A percentile compares a stretch with the other conserved stretches of the same genome.
These are phyloP conservation scores for Aspergillus kassunensis DNA, from an alignment of 495 filamentous ascomycete genomes.

Conservation along the genomic window DNA sequence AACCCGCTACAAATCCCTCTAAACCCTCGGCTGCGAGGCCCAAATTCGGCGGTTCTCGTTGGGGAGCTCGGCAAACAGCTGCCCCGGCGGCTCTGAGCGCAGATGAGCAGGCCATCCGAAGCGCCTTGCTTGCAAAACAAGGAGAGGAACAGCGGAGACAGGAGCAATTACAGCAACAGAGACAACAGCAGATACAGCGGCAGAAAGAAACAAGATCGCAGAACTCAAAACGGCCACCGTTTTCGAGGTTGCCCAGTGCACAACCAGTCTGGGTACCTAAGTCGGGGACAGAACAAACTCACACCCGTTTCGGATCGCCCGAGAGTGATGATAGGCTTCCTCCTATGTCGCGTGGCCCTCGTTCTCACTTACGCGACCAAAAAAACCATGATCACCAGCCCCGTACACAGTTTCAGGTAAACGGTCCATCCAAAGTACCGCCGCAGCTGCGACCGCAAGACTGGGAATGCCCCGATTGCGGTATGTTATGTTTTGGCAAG, in stretches of 20 bases:
- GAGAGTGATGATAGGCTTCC: neutral
- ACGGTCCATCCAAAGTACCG: neutral
- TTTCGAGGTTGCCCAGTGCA: no score
- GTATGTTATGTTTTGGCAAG: conserved; percentile 20
- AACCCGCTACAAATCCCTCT: conserved; percentile 4
- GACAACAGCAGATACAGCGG: neutral
- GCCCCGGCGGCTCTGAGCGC: conserved; percentile 28
- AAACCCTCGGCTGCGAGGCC: neutral
- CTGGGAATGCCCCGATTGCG: conserved; percentile 36
- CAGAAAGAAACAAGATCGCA: neutral
- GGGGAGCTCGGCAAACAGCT: conserved; percentile 17
- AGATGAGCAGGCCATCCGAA: conserved; percentile 34
- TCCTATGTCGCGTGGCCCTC: neutral
- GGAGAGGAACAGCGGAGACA: neutral
- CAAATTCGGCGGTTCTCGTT: conserved; percentile 22
- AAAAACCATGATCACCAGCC: conserved; percentile 15
- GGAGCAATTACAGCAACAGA: neutral
- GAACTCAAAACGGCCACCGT: neutral
- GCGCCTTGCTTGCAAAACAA: conserved; percentile 20
- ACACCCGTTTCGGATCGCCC: neutral
- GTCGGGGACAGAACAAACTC: neutral
- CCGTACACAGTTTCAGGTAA: conserved; percentile 8
- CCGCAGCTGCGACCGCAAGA: conserved; percentile 12
- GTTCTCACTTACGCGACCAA: neutral
- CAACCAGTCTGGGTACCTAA: no score